Conservation (phyloP, 257 asterid species). For the Paulownia fortunei region DNA sequence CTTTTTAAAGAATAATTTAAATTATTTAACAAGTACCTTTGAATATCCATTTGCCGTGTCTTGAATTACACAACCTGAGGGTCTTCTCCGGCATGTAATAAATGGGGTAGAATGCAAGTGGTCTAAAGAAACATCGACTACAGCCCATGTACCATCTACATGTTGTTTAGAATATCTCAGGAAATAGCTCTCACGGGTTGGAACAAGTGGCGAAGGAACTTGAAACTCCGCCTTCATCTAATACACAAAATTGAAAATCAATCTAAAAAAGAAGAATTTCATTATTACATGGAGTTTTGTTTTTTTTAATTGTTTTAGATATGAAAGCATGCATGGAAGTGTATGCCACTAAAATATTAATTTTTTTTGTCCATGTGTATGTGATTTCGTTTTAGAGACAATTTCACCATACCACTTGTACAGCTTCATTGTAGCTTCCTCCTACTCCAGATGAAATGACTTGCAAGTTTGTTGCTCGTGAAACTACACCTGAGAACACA, state of each 20-base stretch:
- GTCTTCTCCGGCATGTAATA: conserved; percentile 49
- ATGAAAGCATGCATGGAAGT: too few relatives aligned
- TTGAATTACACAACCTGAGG: conserved; percentile 64
- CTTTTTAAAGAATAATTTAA: too few relatives aligned
- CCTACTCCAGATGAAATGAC: conserved; percentile 45
- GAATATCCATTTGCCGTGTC: conserved; percentile 49
- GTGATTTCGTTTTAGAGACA: too few relatives aligned
- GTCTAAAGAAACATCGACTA: conserved; percentile 64
- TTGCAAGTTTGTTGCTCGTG: conserved; percentile 40
- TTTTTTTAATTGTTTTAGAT: not conserved
- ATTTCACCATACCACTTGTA: conserved; percentile 44
- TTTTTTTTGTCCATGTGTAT: too few relatives aligned
- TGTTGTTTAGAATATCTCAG: conserved; percentile 44
- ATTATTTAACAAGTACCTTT: conserved; percentile 38
- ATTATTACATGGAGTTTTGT: not conserved
- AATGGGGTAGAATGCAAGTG: not conserved
- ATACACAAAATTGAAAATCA: not conserved
- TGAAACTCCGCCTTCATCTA: conserved; percentile 65
- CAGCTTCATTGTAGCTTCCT: conserved; percentile 45
- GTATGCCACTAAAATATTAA: too few relatives aligned
- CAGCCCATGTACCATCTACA: conserved; percentile 48
- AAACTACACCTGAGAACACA: conserved; percentile 48
- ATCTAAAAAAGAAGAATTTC: too few relatives aligned
- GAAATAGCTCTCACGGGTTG: conserved; percentile 53
- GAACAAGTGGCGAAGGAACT: conserved; percentile 53